Evolutionary conservation across 805 yeast species (phyloP), one percentile per base, ranked within the genome.

Genomic region (Teunomyces cretensis): DNA sequence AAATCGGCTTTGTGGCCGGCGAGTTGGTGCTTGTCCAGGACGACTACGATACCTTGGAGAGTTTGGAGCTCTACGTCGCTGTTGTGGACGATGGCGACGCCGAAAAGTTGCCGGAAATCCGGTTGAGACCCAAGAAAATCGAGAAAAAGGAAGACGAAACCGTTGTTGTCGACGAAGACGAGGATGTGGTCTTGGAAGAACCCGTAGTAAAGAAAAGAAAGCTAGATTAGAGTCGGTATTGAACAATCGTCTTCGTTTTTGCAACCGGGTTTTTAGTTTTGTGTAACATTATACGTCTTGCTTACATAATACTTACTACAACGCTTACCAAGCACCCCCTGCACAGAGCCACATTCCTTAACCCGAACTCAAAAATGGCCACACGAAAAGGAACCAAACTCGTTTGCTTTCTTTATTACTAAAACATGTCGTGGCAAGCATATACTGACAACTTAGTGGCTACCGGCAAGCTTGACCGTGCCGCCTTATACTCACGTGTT

Each of bases 371-470:
- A 26, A 26, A 26, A 26, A n/a, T 35, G 7, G 38, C 16, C 26
- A 22, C 41, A 26, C 22, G 26, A 37, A 37, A 37, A 26, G 26
- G 28, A 9, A 16, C 35, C 27, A 12, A 6, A 30, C 24, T 16
- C 27, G 32, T 6, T 39, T 16, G 13, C 16, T 37, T 31, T 30
- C 14, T 28, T 30, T 27, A 14, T 35, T 26, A 24, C 17, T 15
- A 17, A 40, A 46, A 27, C 32, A 51, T 51, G 55, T 51, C 55
- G 43, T 51, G 55, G 66, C 61, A 61, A 90, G 97, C 97, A 49
- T 94, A 94, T 79, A 90, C 97, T 44, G 98, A 94, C 66, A 92
- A 90, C 72, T 82, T 94, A 56, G 72, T 86, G 54, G 87, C 84
- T 45, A 86, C 97, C 42, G 88, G 89, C 51, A 88, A 88, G 67